Percentiles rank a stretch among this genome's conserved stretches.
Conservation (phyloP, 345 rosid genomes). For the Toxicodendron radicans region DNA sequence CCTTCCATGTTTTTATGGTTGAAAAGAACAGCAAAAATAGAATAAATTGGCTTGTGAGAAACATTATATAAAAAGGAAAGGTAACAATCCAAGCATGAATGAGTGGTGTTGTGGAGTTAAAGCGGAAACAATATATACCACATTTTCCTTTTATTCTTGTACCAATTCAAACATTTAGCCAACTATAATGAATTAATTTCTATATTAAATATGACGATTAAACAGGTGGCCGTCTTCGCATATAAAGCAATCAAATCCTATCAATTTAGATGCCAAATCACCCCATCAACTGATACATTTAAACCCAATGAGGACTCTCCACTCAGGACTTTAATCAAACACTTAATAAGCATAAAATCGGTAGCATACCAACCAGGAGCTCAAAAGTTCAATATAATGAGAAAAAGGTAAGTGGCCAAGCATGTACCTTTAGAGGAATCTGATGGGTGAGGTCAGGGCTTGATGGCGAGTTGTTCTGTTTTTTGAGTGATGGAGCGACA, state of each 20-base stretch:
- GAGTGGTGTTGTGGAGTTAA: too few relatives aligned
- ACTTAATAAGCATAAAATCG: constrained; percentile 20
- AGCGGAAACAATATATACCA: too few relatives aligned
- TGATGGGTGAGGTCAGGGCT: constrained; percentile 19
- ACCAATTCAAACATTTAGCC: not conserved
- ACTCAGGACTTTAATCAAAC: constrained; percentile 53
- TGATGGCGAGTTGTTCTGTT: constrained; percentile 20
- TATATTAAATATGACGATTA: not conserved
- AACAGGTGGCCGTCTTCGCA: not conserved
- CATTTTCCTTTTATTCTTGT: not conserved
- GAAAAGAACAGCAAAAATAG: not conserved
- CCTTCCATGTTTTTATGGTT: not conserved
- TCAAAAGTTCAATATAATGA: not conserved
- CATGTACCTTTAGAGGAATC: constrained; percentile 44
- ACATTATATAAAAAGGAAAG: too few relatives aligned
- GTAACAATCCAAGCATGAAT: too few relatives aligned
- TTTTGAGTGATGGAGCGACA: constrained; percentile 28
- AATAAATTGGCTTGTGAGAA: not conserved
- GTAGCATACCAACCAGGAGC: not conserved
- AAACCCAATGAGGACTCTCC: constrained; percentile 8
- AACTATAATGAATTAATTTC: not conserved
- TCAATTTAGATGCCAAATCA: not conserved
- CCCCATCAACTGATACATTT: not conserved
- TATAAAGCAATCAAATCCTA: not conserved
- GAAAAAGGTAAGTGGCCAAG: not conserved